Evolutionary conservation across 331 rosid genomes (phyloP), one percentile per base, ranked within the genome.

Genomic region (Spiraea crenata): DNA sequence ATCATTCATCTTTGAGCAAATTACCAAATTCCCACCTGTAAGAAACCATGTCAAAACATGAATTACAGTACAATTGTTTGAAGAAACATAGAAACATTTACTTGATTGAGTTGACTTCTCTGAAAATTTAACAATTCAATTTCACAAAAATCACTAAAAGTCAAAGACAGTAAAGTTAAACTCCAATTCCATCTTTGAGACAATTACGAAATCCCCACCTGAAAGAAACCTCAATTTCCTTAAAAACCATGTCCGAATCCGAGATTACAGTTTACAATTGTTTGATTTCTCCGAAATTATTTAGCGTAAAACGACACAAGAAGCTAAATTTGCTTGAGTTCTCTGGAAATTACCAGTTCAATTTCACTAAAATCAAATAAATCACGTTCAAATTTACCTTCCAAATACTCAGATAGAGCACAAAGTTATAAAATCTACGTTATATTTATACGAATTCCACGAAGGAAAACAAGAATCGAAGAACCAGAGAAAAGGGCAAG

Each of bases 1-100:
- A 55, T 73, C 77, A 63, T 73, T 73, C 77, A 73, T 73, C 49
- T 73, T 42, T 37, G 19, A 25, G 31, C 3, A 15, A 14, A 15
- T 17, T 35, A 14, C 15, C 17, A 3, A 71, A 14, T 3, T 5
- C 46, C 57, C 41, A 57, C 52, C 63, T 56, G 52, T 16, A 49
- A 49, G 9, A 67, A 50, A 67, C 6, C 47, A 25, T 25, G 31
- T 25, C 31, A 25, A 48, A n/a, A 20, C 58, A 4, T 51, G 7
- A 34, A 25, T 25, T 7, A 25, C 6, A 9, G n/a, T 44, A 16
- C 19, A 45, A 20, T 9, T 19, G 40, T 5, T 10, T 42, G 68
- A 45, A 45, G 11, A 45, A 45, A 9, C 48, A 9, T 8, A 45
- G 48, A 3, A 61, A 61, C 3, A 38, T 8, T 25, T 25, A 39